Evolutionary conservation across 768 basidiomycete species (phyloP).

Genomic region (Roridomyces roridus): DNA sequence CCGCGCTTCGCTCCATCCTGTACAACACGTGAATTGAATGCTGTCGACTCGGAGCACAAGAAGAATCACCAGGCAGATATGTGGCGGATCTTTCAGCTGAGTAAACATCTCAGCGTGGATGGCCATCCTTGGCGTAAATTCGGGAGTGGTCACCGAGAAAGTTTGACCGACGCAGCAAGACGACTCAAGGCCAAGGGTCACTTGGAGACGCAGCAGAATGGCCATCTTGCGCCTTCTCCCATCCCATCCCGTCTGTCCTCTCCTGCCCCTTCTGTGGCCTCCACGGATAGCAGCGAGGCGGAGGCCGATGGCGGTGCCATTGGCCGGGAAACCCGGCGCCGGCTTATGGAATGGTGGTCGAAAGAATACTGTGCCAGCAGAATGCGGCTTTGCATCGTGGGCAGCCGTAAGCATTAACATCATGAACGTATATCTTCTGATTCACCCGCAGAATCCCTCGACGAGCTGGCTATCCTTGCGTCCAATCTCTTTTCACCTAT

Average conservation of each 20-base stretch:
- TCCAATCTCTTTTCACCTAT: slow-evolving; percentile 77
- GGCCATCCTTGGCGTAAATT: slow-evolving; percentile 93
- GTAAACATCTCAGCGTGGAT: slow-evolving; percentile 80
- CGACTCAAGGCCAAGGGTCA: slow-evolving; percentile 58
- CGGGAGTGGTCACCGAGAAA: slow-evolving; percentile 84
- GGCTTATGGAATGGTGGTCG: slow-evolving; percentile 86
- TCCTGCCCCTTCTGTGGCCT: slow-evolving; percentile 62
- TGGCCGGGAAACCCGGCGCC: slow-evolving; percentile 80
- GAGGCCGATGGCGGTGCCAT: slow-evolving; percentile 80
- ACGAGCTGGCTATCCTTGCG: slow-evolving; percentile 68
- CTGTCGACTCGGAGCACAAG: slow-evolving; percentile 96
- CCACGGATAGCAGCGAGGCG: slow-evolving; percentile 58
- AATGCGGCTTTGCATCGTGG: slow-evolving; percentile 82
- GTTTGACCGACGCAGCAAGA: slow-evolving; percentile 67
- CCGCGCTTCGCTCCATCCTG: slow-evolving; percentile 88
- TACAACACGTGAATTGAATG: slow-evolving; percentile 89
- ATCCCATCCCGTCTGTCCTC: slow-evolving; percentile 63
- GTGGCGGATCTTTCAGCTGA: slow-evolving; percentile 95
- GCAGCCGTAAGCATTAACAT: slow-evolving; percentile 60
- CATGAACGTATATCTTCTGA: neutral
- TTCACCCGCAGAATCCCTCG: slow-evolving; percentile 65
- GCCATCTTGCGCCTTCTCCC: slow-evolving; percentile 48
- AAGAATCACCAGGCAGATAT: slow-evolving; percentile 92
- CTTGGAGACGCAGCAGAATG: slow-evolving; percentile 35
- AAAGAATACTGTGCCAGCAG: slow-evolving; percentile 82